Conservation (phyloP, 2,329 filamentous ascomycete species). For the Cordyceps cateniannulata region DNA sequence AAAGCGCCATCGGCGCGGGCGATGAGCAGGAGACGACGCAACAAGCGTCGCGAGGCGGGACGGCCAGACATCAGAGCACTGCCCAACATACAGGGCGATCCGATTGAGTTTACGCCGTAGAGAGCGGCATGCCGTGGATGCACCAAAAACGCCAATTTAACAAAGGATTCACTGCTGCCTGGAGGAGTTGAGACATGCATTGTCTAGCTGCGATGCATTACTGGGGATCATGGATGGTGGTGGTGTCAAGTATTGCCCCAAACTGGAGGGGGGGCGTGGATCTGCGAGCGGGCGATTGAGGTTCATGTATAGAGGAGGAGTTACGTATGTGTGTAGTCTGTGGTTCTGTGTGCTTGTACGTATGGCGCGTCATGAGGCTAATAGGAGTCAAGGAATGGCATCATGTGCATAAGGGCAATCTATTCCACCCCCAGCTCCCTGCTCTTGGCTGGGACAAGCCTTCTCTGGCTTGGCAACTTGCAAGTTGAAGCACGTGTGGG, state of each 20-base stretch:
- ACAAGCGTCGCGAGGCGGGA: constrained; percentile 18
- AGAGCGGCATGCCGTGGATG: background rate
- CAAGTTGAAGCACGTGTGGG: background rate
- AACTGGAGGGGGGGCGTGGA: background rate
- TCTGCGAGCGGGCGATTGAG: background rate
- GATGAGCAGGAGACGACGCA: constrained; percentile 15
- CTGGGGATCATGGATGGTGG: background rate
- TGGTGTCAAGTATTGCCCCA: background rate
- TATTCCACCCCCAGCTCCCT: background rate
- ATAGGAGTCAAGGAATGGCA: background rate
- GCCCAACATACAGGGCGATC: constrained; percentile 27
- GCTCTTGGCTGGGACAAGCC: background rate
- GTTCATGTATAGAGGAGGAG: background rate
- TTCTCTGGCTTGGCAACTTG: background rate
- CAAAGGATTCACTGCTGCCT: background rate
- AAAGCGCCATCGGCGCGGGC: constrained; percentile 2
- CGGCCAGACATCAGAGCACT: constrained; percentile 28
- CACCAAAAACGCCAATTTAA: no score
- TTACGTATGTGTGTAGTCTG: background rate
- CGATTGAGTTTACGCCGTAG: constrained; percentile 22
- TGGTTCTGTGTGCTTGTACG: background rate
- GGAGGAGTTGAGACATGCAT: constrained; percentile 7
- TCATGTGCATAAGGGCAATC: background rate
- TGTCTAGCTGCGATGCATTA: constrained; percentile 1
- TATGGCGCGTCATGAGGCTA: constrained; percentile 6